Conservation (phyloP, 805 yeast species). For the Kodamaea jinghongensis region DNA sequence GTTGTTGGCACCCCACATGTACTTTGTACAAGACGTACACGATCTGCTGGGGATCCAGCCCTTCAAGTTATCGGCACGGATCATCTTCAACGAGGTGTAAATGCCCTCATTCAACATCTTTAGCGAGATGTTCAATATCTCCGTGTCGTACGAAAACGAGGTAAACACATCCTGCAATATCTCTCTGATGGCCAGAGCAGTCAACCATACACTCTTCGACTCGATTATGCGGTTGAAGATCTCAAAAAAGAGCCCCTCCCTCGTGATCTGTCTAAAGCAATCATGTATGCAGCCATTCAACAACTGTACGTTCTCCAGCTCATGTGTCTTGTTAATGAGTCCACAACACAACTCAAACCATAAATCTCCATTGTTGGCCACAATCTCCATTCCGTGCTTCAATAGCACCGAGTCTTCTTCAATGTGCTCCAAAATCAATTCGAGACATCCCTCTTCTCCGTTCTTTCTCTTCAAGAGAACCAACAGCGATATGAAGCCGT, state of each 20-base stretch:
- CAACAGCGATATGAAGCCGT: constrained; percentile 27
- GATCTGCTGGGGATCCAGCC: constrained; percentile 63
- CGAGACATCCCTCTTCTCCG: constrained; percentile 7
- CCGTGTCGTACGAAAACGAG: constrained; percentile 63
- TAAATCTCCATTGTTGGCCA: constrained; percentile 14
- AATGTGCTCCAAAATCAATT: constrained; percentile 1
- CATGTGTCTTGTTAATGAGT: constrained; percentile 7
- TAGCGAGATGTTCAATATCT: constrained; percentile 50
- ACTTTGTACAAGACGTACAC: constrained; percentile 77
- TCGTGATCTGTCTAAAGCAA: constrained; percentile 27
- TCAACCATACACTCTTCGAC: constrained; percentile 33
- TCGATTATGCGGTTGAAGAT: constrained; percentile 57
- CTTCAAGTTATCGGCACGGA: constrained; percentile 39
- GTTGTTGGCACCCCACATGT: constrained; percentile 66
- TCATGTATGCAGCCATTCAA: constrained; percentile 30
- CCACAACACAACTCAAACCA: constrained; percentile 7
- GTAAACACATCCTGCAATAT: constrained; percentile 61
- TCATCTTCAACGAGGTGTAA: constrained; percentile 40
- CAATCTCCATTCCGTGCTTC: constrained; percentile 29
- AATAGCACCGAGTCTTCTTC: constrained; percentile 1
- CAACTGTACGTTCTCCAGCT: constrained; percentile 4
- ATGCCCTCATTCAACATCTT: constrained; percentile 58
- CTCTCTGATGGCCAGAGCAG: constrained; percentile 55
- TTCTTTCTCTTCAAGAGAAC: constrained; percentile 26
- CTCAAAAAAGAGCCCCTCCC: constrained; percentile 37